Evolutionary conservation across 2,329 filamentous ascomycete genomes (phyloP), one percentile per base, ranked within the genome.

Genomic region (Trichoderma asperellum): DNA sequence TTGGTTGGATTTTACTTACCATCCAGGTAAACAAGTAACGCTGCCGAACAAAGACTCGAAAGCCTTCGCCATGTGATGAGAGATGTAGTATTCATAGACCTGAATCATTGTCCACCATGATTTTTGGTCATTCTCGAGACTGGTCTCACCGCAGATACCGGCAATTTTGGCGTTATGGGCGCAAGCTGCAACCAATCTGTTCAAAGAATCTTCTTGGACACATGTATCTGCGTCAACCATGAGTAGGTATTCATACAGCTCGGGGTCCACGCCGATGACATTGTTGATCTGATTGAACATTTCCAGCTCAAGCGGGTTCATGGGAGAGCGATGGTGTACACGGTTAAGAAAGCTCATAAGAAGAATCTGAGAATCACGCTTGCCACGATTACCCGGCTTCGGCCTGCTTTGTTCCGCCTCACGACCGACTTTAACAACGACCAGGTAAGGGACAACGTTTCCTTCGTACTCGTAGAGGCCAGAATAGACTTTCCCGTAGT

Each of bases 91-190:
- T 80, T 99, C 96, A 83, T 99, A 99, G 73, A 99, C 96, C 80
- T 99, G 96, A 76, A 99, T 99, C 96, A 99, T 99, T 14, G 96
- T 99, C 93, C 93, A 97, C 94, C 94, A 98, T 76, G 91, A 94
- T 73, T 91, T 88, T 75, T 97, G 93, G 79, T 97, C 95, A 76
- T 99, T 99, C 79, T 97, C 92, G 76, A 99, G 85, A 80, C 91
- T 96, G 1, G 96, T 99, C 80, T 99, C 96, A 78, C 96, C 96
- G 79, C 96, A 99, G 71, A 98, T 97, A 82, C 95, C 96, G 29
- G 93, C 94, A 82, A 99, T 97, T 83, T 96, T 97, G 37, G 93
- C 91, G 79, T 99, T 93, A 76, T 97, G 94, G 73, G 93, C 91
- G 81, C 94, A 99, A 63, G 92, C 92, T 69, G 96, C 93, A 21